Percentiles rank a stretch among this genome's conserved stretches.
phyloP scores from a whole-genome alignment of 345 rosid genomes.

The Punica granatum region DNA sequence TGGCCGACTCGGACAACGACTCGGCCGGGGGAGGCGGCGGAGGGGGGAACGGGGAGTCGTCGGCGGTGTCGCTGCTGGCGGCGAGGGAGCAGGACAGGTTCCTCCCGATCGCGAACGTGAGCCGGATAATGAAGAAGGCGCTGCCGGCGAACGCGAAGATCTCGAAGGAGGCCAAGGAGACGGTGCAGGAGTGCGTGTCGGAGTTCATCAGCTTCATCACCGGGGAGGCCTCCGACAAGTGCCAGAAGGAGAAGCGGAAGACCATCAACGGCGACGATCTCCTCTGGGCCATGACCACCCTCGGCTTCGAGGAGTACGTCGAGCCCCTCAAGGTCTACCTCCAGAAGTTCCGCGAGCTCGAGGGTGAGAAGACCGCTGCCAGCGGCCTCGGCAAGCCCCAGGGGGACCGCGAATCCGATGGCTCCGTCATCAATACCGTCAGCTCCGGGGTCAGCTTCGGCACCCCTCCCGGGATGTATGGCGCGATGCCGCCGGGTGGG shows the following conservation, averaged over 20 bases:
- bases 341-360: slow-evolving; percentile 47
- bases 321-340: slow-evolving; percentile 46
- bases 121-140: slow-evolving; percentile 57
- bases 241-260: slow-evolving; percentile 58
- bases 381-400: slow-evolving; percentile 9
- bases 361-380: slow-evolving; percentile 38
- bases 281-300: slow-evolving; percentile 57
- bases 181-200: slow-evolving; percentile 58
- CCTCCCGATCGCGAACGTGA: slow-evolving; percentile 51
- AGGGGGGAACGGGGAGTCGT: slow-evolving; percentile 20
- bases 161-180: slow-evolving; percentile 56
- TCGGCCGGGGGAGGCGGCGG: slow-evolving; percentile 36
- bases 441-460: slow-evolving; percentile 16
- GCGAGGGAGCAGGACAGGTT: slow-evolving; percentile 44
- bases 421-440: slow-evolving; percentile 15
- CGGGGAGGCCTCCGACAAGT: slow-evolving; percentile 58
- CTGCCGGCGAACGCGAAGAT: slow-evolving; percentile 57
- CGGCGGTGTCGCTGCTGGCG: slow-evolving; percentile 15
- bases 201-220: slow-evolving; percentile 62
- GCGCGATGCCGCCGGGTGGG: slow-evolving; percentile 6
- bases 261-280: slow-evolving; percentile 66
- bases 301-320: slow-evolving; percentile 54
- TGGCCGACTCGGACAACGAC: slow-evolving; percentile 57
- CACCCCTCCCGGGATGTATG: slow-evolving; percentile 9
- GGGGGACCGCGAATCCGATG: slow-evolving; percentile 17